These are phyloP conservation scores for Candida ovalis DNA, from an alignment of 805 yeast species.

Conservation along the genomic window DNA sequence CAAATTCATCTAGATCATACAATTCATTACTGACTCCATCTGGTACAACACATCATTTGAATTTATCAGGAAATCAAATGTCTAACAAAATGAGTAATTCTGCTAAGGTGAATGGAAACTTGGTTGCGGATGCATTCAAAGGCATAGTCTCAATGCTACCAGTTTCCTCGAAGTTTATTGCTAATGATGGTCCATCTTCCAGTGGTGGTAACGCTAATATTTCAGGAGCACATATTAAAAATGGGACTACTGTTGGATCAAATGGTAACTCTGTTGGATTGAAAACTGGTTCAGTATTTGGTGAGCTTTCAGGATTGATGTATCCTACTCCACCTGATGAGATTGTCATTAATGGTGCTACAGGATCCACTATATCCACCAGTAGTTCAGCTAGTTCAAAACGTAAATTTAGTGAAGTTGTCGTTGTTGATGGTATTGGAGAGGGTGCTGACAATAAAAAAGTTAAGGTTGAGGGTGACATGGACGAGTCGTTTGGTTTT, in stretches of 20 bases:
- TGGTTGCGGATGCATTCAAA: constrained; percentile 43
- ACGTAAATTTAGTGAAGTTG: constrained; percentile 9
- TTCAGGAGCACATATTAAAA: constrained; percentile 2
- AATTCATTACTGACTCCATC: constrained; percentile 17
- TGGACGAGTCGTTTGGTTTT: background rate
- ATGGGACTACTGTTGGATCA: background rate
- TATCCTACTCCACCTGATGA: constrained; percentile 39
- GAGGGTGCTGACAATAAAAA: background rate
- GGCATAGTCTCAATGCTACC: constrained; percentile 35
- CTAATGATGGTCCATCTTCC: background rate
- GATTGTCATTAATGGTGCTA: constrained; percentile 1
- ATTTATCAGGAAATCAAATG: constrained; percentile 8
- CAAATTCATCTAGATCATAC: constrained; percentile 38
- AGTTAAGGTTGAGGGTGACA: background rate
- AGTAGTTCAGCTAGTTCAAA: background rate
- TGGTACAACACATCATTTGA: constrained; percentile 8
- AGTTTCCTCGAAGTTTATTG: constrained; percentile 9
- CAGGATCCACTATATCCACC: background rate
- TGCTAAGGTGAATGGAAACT: constrained; percentile 39
- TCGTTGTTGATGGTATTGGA: background rate
- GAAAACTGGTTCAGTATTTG: constrained; percentile 1
- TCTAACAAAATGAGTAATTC: background rate
- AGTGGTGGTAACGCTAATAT: background rate
- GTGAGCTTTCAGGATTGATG: constrained; percentile 17
- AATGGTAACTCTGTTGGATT: background rate